phyloP scores from a whole-genome alignment of 805 yeast species.

The Yamadazyma sp. region DNA sequence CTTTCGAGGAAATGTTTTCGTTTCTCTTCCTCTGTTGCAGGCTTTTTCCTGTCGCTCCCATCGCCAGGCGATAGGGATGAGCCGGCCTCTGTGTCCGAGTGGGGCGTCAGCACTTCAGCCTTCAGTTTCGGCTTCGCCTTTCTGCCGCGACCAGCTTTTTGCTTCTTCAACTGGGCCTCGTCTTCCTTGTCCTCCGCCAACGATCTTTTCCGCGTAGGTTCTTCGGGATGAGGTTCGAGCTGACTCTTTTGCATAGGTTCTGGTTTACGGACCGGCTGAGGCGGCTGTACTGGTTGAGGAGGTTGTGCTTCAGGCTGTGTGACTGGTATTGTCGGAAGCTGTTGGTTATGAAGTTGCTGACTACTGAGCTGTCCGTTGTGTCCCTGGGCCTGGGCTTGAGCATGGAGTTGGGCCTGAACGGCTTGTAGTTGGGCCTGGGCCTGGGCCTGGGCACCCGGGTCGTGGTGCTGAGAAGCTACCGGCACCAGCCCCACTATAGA shows the following conservation, averaged over 20 bases:
- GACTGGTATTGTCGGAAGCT: background rate
- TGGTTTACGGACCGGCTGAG: slow-evolving; percentile 3
- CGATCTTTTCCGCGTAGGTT: background rate
- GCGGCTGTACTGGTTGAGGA: slow-evolving; percentile 7
- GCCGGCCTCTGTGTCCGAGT: slow-evolving; percentile 6
- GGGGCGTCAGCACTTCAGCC: slow-evolving; percentile 10
- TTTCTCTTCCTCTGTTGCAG: slow-evolving; percentile 42
- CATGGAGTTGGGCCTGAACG: slow-evolving; percentile 12
- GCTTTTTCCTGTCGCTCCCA: slow-evolving; percentile 10
- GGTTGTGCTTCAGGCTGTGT: slow-evolving; percentile 9
- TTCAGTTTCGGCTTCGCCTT: slow-evolving; percentile 13
- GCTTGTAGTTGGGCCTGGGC: slow-evolving; percentile 12
- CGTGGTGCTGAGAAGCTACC: background rate
- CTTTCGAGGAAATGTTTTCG: slow-evolving; percentile 79
- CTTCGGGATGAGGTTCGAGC: slow-evolving; percentile 12
- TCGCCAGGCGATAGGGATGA: background rate
- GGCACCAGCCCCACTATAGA: slow-evolving; percentile 1
- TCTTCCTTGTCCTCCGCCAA: slow-evolving; percentile 7
- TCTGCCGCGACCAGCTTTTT: slow-evolving; percentile 6
- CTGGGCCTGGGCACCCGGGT: slow-evolving; percentile 4
- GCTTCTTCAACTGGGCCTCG: slow-evolving; percentile 1
- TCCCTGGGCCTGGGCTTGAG: slow-evolving; percentile 11
- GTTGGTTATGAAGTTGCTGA: too few relatives aligned
- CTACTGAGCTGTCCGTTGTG: slow-evolving; percentile 7
- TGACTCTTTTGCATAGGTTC: slow-evolving; percentile 7